phyloP scores from a whole-genome alignment of 768 basidiomycete species.

The Trametopsis cervina region DNA sequence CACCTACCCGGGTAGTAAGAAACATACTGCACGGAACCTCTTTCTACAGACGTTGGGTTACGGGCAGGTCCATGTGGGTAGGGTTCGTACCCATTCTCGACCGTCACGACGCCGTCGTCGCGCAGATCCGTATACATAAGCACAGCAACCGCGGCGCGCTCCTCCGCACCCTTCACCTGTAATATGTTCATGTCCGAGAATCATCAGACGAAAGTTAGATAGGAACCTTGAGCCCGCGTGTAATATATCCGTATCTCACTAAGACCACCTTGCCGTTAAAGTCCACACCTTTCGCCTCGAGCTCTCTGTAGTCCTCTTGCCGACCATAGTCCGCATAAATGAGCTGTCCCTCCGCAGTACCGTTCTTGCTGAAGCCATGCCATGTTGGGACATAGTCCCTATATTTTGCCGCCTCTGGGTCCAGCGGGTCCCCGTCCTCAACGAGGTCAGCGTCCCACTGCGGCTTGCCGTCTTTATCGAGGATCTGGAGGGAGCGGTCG shows the following conservation, averaged over 20 bases:
- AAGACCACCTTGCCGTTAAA: slow-evolving; percentile 76
- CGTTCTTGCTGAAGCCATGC: slow-evolving; percentile 77
- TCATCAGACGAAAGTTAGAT: background rate
- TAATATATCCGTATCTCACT: slow-evolving; percentile 65
- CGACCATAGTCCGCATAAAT: slow-evolving; percentile 82
- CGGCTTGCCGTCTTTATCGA: slow-evolving; percentile 44
- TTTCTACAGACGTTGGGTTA: slow-evolving; percentile 76
- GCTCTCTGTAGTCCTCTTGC: slow-evolving; percentile 64
- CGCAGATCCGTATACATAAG: slow-evolving; percentile 83
- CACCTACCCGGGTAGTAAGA: slow-evolving; percentile 40
- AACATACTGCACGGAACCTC: slow-evolving; percentile 75
- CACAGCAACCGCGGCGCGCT: slow-evolving; percentile 69
- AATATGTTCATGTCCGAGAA: background rate
- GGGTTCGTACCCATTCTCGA: slow-evolving; percentile 68
- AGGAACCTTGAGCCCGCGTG: slow-evolving; percentile 78
- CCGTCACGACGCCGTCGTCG: slow-evolving; percentile 77
- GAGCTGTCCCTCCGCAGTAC: slow-evolving; percentile 60
- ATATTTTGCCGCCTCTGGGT: slow-evolving; percentile 66
- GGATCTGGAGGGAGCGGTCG: slow-evolving; percentile 58
- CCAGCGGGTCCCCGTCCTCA: slow-evolving; percentile 67
- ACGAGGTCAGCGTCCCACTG: slow-evolving; percentile 69
- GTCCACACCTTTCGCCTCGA: slow-evolving; percentile 59
- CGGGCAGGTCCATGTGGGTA: slow-evolving; percentile 87
- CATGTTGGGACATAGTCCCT: slow-evolving; percentile 65
- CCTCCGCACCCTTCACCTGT: slow-evolving; percentile 77